These are phyloP conservation scores for Euptelea pleiosperma DNA, from an alignment of 164 flowering plant species.

Conservation along the genomic window DNA sequence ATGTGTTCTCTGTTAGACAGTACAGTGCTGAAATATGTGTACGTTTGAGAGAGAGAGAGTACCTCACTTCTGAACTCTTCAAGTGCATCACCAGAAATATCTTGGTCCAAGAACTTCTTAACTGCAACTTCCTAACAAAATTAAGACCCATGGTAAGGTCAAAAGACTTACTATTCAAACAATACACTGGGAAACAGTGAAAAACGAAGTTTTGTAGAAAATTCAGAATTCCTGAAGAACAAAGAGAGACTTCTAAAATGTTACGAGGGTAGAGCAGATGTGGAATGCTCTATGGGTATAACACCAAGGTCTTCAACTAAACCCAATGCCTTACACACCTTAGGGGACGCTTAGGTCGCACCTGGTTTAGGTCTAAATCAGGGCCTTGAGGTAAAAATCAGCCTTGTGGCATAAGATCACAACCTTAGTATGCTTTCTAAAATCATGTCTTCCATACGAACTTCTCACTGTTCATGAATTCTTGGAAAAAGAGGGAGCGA, in stretches of 20 bases:
- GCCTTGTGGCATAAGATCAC: background rate
- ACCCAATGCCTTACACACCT: too few relatives aligned
- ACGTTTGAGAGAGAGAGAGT: constrained; percentile 12
- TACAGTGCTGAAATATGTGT: too few relatives aligned
- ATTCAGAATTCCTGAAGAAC: constrained; percentile 2
- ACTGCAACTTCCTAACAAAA: constrained; percentile 88
- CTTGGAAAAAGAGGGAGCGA: too few relatives aligned
- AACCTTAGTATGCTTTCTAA: background rate
- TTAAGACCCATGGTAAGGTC: background rate
- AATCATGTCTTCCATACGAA: background rate
- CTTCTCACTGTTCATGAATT: background rate
- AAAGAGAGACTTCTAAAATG: background rate
- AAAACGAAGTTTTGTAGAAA: background rate
- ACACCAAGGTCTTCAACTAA: too few relatives aligned
- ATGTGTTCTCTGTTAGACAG: too few relatives aligned
- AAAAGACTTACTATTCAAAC: background rate
- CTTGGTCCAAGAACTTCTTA: constrained; percentile 89
- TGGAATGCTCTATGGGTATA: too few relatives aligned
- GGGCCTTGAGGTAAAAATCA: background rate
- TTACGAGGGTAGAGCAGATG: background rate
- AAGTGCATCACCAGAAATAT: constrained; percentile 76
- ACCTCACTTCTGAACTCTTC: constrained; percentile 96
- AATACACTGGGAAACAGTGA: background rate
- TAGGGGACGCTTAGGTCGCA: too few relatives aligned
- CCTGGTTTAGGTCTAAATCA: background rate